Percentiles rank a stretch among this genome's conserved stretches.
Evolutionary conservation across 345 rosid genomes (phyloP).

Genomic region (Eucalyptus caleyi): DNA sequence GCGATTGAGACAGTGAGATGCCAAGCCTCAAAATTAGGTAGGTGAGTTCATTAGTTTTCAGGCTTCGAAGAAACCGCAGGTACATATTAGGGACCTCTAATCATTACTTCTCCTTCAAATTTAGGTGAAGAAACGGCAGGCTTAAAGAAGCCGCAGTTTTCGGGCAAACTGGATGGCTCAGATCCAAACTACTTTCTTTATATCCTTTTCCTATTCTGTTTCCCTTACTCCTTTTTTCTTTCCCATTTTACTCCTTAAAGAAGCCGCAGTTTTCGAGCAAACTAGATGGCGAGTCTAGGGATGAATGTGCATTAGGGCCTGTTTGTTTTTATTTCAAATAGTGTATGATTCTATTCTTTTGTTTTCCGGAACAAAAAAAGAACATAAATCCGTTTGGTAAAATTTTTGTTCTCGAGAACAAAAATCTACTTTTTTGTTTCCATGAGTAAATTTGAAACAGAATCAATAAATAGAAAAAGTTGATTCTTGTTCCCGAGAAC

Average conservation of each 20-base stretch:
- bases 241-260: no score
- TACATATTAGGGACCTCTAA: not conserved
- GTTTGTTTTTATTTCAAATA: no score
- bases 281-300: no score
- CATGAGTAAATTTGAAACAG: accelerated
- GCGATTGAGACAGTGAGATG: not conserved
- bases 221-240: not conserved
- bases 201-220: not conserved
- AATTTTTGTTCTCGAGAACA: accelerated
- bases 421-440: no score
- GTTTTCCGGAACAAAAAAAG: accelerated
- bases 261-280: no score
- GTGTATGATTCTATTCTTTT: no score
- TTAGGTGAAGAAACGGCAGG: not conserved
- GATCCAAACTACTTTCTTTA: not conserved
- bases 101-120: not conserved
- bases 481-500: no score
- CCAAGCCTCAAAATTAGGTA: not conserved
- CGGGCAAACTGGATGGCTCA: not conserved
- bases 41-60: not conserved
- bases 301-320: not conserved
- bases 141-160: not conserved
- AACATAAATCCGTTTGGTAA: no score
- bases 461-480: no score
- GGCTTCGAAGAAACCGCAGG: not conserved